Evolutionary conservation across 2,329 filamentous ascomycete species (phyloP), one percentile per base, ranked within the genome.

Genomic region (Blumeria graminis): DNA sequence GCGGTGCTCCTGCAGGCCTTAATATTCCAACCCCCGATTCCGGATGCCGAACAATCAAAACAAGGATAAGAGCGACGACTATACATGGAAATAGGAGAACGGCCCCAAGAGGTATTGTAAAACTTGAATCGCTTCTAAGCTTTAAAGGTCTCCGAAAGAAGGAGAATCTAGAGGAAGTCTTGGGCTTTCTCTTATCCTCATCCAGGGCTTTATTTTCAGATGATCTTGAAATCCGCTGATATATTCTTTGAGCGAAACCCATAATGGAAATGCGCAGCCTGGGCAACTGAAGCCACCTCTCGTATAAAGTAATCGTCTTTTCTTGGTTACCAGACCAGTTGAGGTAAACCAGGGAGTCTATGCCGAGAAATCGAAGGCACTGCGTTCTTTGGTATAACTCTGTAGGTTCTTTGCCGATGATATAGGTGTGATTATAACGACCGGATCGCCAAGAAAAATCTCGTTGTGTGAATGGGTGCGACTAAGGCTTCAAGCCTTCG

Each of bases 11-110:
- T 58, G 86, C 83, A 51, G 90, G 89, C 74, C 94, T 86, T 66
- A 94, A 71, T 69, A 93, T 86, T 60, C 82, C 79, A 56, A 83
- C 87, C 10, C 86, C 78, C 36, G 84, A 86, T 67, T 82, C 83
- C 58, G 90, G 87, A 71, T 95, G 88, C 66, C 84, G 81, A 65
- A 94, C 78, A 68, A 96, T 88, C 59, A 98, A 77, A 64, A 94
- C 74, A 61, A 96, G 72, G 69, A 96, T 93, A 68, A 95, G 76
- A 65, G 94, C 77, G 71, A 96, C 78, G 65, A 95, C 86, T 67
- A 95, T 82, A 67, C 84, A 80, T 61, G 92, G 92, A 68, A 96
- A 96, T 63, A 96, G 73, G 62, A 98, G 76, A 63, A 96, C 87
- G 66, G 95, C 81, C 62, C 90, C 90, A 55, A 98, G 74, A 32